phyloP scores from a whole-genome alignment of 2,329 filamentous ascomycete species.

The Trichophyton benhamiae region DNA sequence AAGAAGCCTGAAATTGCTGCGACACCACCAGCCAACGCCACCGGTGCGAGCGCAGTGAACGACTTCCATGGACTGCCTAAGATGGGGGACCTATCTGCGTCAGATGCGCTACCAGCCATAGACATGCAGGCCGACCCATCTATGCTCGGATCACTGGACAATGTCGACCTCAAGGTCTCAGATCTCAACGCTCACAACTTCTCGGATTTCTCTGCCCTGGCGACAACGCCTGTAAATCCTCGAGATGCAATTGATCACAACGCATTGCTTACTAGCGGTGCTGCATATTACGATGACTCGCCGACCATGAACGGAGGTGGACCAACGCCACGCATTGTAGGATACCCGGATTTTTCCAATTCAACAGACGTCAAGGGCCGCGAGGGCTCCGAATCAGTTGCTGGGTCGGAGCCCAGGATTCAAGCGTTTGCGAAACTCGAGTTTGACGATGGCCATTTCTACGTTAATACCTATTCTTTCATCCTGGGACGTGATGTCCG shows the following conservation, averaged over 20 bases:
- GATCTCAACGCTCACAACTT: slow-evolving; percentile 10
- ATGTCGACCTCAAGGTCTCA: background rate
- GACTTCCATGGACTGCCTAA: background rate
- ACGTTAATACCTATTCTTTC: slow-evolving; percentile 51
- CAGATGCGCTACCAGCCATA: background rate
- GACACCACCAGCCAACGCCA: background rate
- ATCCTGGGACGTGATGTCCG: slow-evolving; percentile 50
- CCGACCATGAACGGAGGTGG: slow-evolving; percentile 12
- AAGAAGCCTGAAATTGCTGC: too few species aligned
- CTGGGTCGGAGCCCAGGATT: slow-evolving; percentile 36
- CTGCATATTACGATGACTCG: slow-evolving; percentile 23
- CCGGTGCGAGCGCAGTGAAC: background rate
- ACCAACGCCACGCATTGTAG: slow-evolving; percentile 14
- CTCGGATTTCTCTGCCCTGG: slow-evolving; percentile 24
- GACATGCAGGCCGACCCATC: background rate
- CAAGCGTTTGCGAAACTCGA: slow-evolving; percentile 52
- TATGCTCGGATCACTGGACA: background rate
- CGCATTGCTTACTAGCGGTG: slow-evolving; percentile 27
- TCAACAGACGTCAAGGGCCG: slow-evolving; percentile 21
- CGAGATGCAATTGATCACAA: slow-evolving; percentile 30
- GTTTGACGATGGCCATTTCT: slow-evolving; percentile 54
- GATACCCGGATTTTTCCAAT: slow-evolving; percentile 18
- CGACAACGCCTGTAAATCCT: slow-evolving; percentile 23
- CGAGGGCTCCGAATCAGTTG: slow-evolving; percentile 25
- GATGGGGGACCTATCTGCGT: background rate